Evolutionary conservation across 495 filamentous ascomycete genomes (phyloP).

Genomic region (Talaromyces stipitatus): DNA sequence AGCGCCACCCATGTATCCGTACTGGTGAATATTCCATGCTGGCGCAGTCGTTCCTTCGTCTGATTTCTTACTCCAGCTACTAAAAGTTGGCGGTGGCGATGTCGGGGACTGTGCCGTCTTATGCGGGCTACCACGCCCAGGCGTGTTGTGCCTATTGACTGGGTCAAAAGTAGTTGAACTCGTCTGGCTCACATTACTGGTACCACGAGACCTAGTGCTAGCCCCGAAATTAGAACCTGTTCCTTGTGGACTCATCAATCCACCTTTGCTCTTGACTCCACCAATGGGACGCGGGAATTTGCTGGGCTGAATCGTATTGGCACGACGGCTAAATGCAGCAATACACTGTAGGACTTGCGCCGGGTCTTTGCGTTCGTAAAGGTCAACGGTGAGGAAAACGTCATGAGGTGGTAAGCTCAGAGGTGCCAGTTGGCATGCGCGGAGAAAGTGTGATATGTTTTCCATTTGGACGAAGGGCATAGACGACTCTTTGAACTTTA

Average conservation of each 20-base stretch:
- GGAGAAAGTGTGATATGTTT: conserved; percentile 95
- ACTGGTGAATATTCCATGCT: conserved; percentile 98
- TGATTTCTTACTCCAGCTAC: conserved; percentile 82
- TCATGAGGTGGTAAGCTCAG: conserved; percentile 88
- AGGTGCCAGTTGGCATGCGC: conserved; percentile 73
- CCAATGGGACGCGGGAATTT: conserved; percentile 68
- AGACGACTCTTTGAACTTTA: conserved; percentile 69
- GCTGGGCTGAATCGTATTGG: conserved; percentile 66
- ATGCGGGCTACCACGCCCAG: conserved; percentile 55
- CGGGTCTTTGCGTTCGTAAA: conserved; percentile 94
- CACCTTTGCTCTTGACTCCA: conserved; percentile 51
- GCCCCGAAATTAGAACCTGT: conserved; percentile 51
- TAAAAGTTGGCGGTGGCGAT: conserved; percentile 49
- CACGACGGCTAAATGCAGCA: conserved; percentile 80
- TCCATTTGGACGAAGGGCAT: conserved; percentile 99
- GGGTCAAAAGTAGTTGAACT: conserved; percentile 45
- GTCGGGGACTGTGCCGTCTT: conserved; percentile 32
- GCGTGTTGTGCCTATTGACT: conserved; percentile 24
- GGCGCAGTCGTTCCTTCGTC: conserved; percentile 76
- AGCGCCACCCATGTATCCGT: conserved; percentile 97
- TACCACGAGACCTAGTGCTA: conserved; percentile 44
- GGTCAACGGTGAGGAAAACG: conserved; percentile 93
- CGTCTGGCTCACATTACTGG: conserved; percentile 61
- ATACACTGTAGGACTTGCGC: conserved; percentile 94
- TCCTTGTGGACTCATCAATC: conserved; percentile 57